Evolutionary conservation across 2,329 filamentous ascomycete genomes (phyloP), one percentile per base, ranked within the genome.

Genomic region (Apiospora hydei): DNA sequence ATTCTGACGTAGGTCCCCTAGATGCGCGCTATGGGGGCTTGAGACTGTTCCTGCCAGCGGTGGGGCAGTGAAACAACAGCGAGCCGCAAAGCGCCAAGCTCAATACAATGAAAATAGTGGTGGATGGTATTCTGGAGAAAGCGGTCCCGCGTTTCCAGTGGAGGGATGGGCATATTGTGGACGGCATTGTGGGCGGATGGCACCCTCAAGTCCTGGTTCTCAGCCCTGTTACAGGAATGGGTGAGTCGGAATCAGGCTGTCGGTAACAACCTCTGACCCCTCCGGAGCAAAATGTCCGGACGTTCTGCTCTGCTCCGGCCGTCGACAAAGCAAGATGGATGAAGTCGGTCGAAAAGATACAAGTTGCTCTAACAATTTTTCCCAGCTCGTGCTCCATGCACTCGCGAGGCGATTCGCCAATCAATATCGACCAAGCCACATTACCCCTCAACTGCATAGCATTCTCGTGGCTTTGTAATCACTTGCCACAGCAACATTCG

Each of bases 321-420:
- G 24, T 21, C 3, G 24, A 11, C n/a, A 46, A 44, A 34, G 30
- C 57, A 64, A 13, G 30, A n/a, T 64, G 57, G n/a, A n/a, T n/a
- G n/a, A 64, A 41, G 66, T 30, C 43, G 34, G 34, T 34, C 34
- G 34, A 49, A 44, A 61, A n/a, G 72, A 61, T 76, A 77, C 76
- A 73, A 75, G 24, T 30, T 30, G 44, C 73, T 73, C 73, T 77
- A 77, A 77, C 75, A 77, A 76, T 76, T 76, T 70, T 70, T 57
- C 24, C 16, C 67, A 26, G 43, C 44, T 43, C 43, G 21, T 30
- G 13, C 14, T n/a, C 18, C 24, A 18, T 30, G 24, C 26, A 21
- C 44, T 21, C 13, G 2, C 8, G 8, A 10, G 0, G 16, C 3
- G 8, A n/a, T 38, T 49, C 24, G 5, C 44, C 44, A 69, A 68